Percentiles rank a stretch among this genome's conserved stretches.
Conservation (phyloP, 73 alveolate genomes). For the Urostyla sp. region DNA sequence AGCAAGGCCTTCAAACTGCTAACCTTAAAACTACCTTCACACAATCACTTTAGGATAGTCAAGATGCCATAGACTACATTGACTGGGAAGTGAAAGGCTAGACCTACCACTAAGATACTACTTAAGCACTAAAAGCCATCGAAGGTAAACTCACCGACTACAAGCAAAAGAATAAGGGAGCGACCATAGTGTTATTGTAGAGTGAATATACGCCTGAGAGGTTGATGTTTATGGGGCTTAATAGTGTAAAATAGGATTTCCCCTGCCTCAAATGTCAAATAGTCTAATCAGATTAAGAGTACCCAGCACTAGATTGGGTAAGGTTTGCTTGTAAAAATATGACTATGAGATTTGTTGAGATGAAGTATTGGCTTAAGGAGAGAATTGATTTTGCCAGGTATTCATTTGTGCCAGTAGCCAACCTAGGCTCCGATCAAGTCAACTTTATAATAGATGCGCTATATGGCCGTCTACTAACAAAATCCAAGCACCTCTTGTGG, state of each 20-base stretch:
- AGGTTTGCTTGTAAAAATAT: slow-evolving; percentile 77
- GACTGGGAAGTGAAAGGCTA: slow-evolving; percentile 37
- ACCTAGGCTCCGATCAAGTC: slow-evolving; percentile 80
- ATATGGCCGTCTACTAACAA: slow-evolving; percentile 78
- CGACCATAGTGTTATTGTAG: slow-evolving; percentile 49
- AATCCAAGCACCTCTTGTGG: slow-evolving; percentile 82
- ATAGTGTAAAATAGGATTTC: slow-evolving; percentile 71
- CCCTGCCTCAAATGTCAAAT: slow-evolving; percentile 70
- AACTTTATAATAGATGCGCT: slow-evolving; percentile 82
- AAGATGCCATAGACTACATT: background rate
- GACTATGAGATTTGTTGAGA: slow-evolving; percentile 73
- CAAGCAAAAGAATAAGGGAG: slow-evolving; percentile 48
- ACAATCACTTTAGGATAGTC: slow-evolving; percentile 3
- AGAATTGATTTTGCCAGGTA: slow-evolving; percentile 77
- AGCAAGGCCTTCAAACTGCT: slow-evolving; percentile 1
- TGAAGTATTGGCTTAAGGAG: slow-evolving; percentile 69
- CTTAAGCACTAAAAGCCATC: slow-evolving; percentile 66
- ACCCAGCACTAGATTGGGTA: slow-evolving; percentile 96
- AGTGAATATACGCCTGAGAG: slow-evolving; percentile 52
- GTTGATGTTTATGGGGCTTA: slow-evolving; percentile 63
- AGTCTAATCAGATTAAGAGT: slow-evolving; percentile 56
- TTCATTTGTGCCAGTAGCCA: slow-evolving; percentile 86
- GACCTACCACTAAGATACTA: slow-evolving; percentile 47
- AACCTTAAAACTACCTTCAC: slow-evolving; percentile 19
- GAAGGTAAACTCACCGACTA: slow-evolving; percentile 73